phyloP scores from a whole-genome alignment of 169 alveolate species.

The Miamiensis avidus region DNA sequence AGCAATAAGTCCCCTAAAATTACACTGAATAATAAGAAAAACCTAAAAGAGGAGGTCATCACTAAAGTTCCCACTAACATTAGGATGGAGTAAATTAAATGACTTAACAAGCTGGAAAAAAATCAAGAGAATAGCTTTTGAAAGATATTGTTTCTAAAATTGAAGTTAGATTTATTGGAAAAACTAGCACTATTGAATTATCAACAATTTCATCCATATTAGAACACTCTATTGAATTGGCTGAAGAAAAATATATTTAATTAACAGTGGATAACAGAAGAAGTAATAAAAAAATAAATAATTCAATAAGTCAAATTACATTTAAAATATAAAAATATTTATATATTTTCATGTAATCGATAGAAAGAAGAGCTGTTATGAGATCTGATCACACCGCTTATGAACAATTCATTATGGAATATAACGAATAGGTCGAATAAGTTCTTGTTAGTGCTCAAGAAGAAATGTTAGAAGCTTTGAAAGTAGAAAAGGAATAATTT shows the following conservation, averaged over 20 bases:
- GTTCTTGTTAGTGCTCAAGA: not conserved
- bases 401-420: slow-evolving; percentile 1
- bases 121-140: too few species aligned
- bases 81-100: too few species aligned
- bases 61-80: not conserved
- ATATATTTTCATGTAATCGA: not conserved
- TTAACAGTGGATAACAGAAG: not conserved
- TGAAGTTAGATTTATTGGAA: not conserved
- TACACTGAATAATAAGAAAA: too few species aligned
- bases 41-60: not conserved
- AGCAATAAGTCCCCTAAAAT: not conserved
- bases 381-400: not conserved
- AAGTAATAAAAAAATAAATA: not conserved
- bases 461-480: not conserved
- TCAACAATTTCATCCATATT: not conserved
- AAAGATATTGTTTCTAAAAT: not conserved
- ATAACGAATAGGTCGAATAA: slow-evolving; percentile 12
- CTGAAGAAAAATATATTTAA: not conserved
- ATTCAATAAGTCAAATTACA: too few species aligned
- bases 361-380: slow-evolving; percentile 22
- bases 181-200: not conserved
- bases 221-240: not conserved
- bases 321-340: too few species aligned
- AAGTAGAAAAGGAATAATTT: not conserved
- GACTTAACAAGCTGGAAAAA: too few species aligned